Conservation (phyloP, 768 basidiomycete genomes). For the Tylopilus balloui region DNA sequence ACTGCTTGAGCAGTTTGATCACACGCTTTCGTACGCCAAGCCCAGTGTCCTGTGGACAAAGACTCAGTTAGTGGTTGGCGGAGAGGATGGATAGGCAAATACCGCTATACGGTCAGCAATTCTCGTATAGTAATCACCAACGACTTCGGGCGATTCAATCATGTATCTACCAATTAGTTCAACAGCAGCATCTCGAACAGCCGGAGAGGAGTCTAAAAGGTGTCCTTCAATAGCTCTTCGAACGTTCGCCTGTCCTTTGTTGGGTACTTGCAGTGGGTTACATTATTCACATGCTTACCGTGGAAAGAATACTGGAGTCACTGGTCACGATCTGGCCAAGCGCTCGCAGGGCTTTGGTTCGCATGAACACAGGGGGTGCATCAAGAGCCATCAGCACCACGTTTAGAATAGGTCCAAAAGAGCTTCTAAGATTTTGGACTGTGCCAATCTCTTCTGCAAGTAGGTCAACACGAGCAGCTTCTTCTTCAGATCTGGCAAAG, state of each 20-base stretch:
- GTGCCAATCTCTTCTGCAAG: conserved; percentile 74
- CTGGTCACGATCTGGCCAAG: conserved; percentile 86
- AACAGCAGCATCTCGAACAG: conserved; percentile 94
- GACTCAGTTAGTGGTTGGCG: neutral
- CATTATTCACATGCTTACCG: conserved; percentile 42
- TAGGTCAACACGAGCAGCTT: conserved; percentile 60
- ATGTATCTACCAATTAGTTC: conserved; percentile 98
- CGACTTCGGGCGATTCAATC: conserved; percentile 84
- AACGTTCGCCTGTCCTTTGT: conserved; percentile 57
- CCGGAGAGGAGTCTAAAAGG: conserved; percentile 85
- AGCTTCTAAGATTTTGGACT: conserved; percentile 68
- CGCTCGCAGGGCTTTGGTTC: conserved; percentile 90
- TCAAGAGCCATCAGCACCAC: conserved; percentile 78
- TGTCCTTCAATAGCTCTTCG: conserved; percentile 85
- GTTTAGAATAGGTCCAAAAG: conserved; percentile 80
- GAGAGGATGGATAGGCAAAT: conserved; percentile 25
- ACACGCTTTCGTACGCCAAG: conserved; percentile 92
- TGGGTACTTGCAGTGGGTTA: neutral
- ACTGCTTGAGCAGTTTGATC: conserved; percentile 86
- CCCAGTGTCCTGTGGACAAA: conserved; percentile 73
- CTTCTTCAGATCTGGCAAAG: conserved; percentile 59
- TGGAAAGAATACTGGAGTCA: conserved; percentile 76
- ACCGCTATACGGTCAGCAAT: conserved; percentile 91
- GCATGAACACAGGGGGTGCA: conserved; percentile 83
- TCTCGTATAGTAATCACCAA: conserved; percentile 80